Percentiles rank a stretch among this genome's conserved stretches.
Evolutionary conservation across 768 basidiomycete species (phyloP).

Genomic region (Mycena maculata): DNA sequence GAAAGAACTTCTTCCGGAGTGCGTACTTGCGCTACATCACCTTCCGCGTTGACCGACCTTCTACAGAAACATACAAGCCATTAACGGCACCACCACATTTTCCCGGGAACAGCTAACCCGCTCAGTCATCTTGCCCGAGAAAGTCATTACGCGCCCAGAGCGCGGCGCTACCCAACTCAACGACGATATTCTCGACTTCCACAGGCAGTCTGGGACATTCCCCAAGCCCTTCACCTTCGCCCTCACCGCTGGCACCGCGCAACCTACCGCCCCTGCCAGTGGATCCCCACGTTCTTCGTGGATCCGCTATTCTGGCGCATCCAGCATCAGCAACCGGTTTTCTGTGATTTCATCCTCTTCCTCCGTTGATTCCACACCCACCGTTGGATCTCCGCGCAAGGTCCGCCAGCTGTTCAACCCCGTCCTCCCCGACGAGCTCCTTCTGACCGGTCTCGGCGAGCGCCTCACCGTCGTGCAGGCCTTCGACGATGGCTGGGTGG

Average conservation of each 20-base stretch:
- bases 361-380: constrained; percentile 47
- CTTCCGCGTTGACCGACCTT: neutral
- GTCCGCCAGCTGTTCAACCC: constrained; percentile 76
- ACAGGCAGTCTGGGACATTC: constrained; percentile 55
- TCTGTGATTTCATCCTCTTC: constrained; percentile 53
- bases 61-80: constrained; percentile 17
- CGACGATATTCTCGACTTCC: constrained; percentile 58
- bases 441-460: constrained; percentile 65
- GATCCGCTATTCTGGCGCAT: constrained; percentile 47
- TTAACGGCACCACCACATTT: constrained; percentile 40
- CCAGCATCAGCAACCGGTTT: constrained; percentile 48
- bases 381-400: constrained; percentile 57
- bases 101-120: constrained; percentile 57
- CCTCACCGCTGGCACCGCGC: constrained; percentile 40
- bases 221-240: constrained; percentile 59
- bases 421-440: constrained; percentile 79
- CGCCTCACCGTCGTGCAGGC: constrained; percentile 70
- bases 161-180: constrained; percentile 45
- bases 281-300: constrained; percentile 40
- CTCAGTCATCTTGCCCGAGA: constrained; percentile 66
- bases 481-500: constrained; percentile 86
- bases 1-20: constrained; percentile 39
- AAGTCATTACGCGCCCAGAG: constrained; percentile 51
- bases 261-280: constrained; percentile 35
- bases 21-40: constrained; percentile 15